Percentiles rank a stretch among this genome's conserved stretches.
Evolutionary conservation across 2,329 filamentous ascomycete species (phyloP).

Genomic region (Dothideomycetes sp.): DNA sequence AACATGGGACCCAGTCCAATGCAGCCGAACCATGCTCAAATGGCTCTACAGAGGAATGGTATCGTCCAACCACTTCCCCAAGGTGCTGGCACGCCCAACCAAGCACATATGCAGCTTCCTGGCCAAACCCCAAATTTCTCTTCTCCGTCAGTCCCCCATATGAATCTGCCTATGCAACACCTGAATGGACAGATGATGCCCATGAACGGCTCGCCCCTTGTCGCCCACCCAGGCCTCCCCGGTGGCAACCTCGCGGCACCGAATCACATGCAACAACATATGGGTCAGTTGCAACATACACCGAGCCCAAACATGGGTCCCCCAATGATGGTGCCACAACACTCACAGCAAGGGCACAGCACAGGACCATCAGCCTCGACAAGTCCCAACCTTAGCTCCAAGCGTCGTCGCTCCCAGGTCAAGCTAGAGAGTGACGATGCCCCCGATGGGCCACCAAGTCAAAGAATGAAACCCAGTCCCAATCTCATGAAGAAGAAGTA

Average conservation of each 20-base stretch:
- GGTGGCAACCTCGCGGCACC: slow-evolving; percentile 13
- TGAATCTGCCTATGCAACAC: slow-evolving; percentile 35
- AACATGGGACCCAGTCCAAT: slow-evolving; percentile 8
- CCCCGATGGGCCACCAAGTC: slow-evolving; percentile 18
- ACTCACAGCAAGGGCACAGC: slow-evolving; percentile 45
- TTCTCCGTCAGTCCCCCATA: slow-evolving; percentile 49
- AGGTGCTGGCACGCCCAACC: slow-evolving; percentile 22
- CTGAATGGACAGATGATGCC: slow-evolving; percentile 27
- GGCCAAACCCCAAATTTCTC: slow-evolving; percentile 34
- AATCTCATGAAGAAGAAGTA: neutral
- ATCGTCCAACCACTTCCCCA: slow-evolving; percentile 17
- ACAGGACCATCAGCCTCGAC: slow-evolving; percentile 48
- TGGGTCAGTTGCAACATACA: slow-evolving; percentile 27
- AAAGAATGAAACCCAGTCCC: slow-evolving; percentile 7
- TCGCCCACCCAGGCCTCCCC: slow-evolving; percentile 30
- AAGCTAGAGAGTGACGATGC: slow-evolving; percentile 50
- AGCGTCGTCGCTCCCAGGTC: slow-evolving; percentile 51
- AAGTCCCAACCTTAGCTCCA: slow-evolving; percentile 52
- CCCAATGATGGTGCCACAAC: slow-evolving; percentile 47
- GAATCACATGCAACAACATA: slow-evolving; percentile 12
- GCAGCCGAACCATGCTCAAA: slow-evolving; percentile 30
- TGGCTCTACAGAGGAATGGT: slow-evolving; percentile 26
- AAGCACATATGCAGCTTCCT: slow-evolving; percentile 27
- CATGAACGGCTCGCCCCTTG: slow-evolving; percentile 44
- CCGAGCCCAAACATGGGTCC: slow-evolving; percentile 39